Percentiles rank a stretch among this genome's conserved stretches.
Evolutionary conservation across 306 rosid species (phyloP).

Genomic region (Begonia fuchsioides): DNA sequence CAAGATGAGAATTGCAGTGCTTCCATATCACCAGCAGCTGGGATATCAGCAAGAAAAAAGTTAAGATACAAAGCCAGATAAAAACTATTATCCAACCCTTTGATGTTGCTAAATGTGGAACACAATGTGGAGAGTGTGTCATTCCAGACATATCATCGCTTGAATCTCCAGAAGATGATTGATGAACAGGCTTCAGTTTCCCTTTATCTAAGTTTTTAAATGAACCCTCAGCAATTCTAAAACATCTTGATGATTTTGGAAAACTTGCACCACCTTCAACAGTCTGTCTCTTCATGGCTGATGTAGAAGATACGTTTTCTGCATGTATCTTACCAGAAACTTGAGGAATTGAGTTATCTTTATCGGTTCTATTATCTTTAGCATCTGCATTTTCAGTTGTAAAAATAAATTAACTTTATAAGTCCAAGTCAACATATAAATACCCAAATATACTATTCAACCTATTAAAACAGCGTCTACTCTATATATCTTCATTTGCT

Average conservation of each 20-base stretch:
- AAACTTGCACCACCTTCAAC: conserved; percentile 44
- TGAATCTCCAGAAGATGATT: conserved; percentile 20
- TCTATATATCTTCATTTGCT: conserved; percentile 18
- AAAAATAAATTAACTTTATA: not conserved
- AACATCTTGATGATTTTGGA: conserved; percentile 56
- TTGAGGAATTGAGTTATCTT: conserved; percentile 29
- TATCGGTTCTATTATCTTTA: conserved; percentile 20
- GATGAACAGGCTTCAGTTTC: conserved; percentile 22
- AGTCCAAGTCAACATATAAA: too few species aligned
- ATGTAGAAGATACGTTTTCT: conserved; percentile 35
- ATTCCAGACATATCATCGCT: conserved; percentile 23
- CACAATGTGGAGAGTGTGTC: conserved; percentile 27
- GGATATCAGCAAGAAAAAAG: too few species aligned
- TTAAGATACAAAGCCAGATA: not conserved
- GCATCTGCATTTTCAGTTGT: conserved; percentile 18
- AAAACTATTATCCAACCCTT: conserved; percentile 30
- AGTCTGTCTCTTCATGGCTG: conserved; percentile 49
- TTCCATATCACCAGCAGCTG: not conserved
- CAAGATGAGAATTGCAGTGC: too few species aligned
- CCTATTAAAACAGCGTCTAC: conserved; percentile 40
- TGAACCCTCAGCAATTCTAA: conserved; percentile 48
- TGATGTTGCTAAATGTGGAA: conserved; percentile 21
- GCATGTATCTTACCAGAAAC: conserved; percentile 49
- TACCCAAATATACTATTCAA: conserved; percentile 10
- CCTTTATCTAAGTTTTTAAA: conserved; percentile 52